Evolutionary conservation across 2,329 filamentous ascomycete species (phyloP).

Genomic region (Coniosporium tulheliwenetii): DNA sequence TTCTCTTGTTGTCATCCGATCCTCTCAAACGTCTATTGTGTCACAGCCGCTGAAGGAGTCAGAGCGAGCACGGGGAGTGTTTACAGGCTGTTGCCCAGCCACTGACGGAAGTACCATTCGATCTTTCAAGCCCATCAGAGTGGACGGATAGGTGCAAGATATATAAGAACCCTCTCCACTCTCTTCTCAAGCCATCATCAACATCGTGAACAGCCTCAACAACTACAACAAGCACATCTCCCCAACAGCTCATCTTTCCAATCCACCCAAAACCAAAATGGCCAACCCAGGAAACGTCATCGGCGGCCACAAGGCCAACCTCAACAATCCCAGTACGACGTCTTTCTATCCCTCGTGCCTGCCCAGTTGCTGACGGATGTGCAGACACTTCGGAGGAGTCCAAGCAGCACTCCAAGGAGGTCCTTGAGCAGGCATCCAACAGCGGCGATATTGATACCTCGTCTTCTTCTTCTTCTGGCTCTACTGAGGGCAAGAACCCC

Average conservation of each 20-base stretch:
- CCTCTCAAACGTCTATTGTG: too few species aligned
- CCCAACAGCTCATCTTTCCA: not conserved
- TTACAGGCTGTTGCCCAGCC: too few species aligned
- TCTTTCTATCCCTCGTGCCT: not conserved
- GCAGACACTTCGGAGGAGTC: conserved; percentile 35
- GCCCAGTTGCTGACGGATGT: not conserved
- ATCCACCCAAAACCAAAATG: not conserved
- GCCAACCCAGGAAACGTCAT: conserved; percentile 27
- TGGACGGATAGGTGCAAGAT: not conserved
- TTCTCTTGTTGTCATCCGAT: too few species aligned
- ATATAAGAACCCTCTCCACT: not conserved
- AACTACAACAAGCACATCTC: not conserved
- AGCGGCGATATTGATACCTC: conserved; percentile 20
- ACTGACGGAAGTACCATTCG: not conserved
- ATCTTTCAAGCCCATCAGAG: not conserved
- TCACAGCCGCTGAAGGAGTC: too few species aligned
- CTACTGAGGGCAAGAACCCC: conserved; percentile 33
- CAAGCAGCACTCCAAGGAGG: conserved; percentile 37
- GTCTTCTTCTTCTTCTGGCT: conserved; percentile 11
- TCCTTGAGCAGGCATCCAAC: conserved; percentile 36
- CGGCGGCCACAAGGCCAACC: conserved; percentile 43
- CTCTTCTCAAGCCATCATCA: not conserved
- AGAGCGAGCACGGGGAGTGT: too few species aligned
- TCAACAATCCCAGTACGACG: conserved; percentile 35
- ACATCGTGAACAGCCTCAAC: not conserved